These are phyloP conservation scores for Ilyonectria sp. DNA, from an alignment of 2,329 filamentous ascomycete genomes.

Conservation along the genomic window DNA sequence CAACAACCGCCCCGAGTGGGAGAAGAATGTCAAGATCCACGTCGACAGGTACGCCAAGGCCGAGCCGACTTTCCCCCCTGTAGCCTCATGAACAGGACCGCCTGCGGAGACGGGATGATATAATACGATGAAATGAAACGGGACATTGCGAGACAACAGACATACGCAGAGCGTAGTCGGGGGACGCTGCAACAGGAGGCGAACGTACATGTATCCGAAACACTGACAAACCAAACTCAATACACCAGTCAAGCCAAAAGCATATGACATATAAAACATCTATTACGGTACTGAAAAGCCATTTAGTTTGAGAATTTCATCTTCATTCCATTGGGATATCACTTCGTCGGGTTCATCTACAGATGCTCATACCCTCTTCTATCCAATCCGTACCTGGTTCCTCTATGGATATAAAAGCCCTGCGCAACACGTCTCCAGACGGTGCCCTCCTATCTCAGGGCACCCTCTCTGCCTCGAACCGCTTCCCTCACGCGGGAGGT, in stretches of 20 bases:
- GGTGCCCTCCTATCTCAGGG: conserved; percentile 25
- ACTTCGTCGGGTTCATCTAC: conserved; percentile 27
- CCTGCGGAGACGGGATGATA: neutral
- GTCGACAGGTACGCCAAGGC: conserved; percentile 79
- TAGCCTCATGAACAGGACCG: conserved; percentile 26
- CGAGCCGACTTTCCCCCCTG: conserved; percentile 54
- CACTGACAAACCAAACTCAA: neutral
- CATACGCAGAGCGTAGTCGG: neutral
- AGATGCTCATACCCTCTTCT: conserved; percentile 29
- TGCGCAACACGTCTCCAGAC: conserved; percentile 32
- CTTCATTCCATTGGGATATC: conserved; percentile 47
- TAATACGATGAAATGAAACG: conserved; percentile 22
- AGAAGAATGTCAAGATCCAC: conserved; percentile 82
- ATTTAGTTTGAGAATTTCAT: conserved; percentile 4
- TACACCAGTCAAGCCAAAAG: neutral
- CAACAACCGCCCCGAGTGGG: conserved; percentile 76
- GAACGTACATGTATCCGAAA: conserved; percentile 11
- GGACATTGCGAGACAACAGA: conserved; percentile 1
- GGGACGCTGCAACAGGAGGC: conserved; percentile 2
- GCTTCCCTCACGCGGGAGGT: neutral
- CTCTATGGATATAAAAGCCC: conserved; percentile 40
- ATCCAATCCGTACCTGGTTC: conserved; percentile 47
- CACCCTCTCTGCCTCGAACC: conserved; percentile 15
- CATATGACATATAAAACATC: neutral
- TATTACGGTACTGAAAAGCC: neutral